A percentile compares a stretch with the other conserved stretches of the same genome.
Conservation (phyloP, 371 early-diverging fungal genomes). For the Synchytrium microbalum region DNA sequence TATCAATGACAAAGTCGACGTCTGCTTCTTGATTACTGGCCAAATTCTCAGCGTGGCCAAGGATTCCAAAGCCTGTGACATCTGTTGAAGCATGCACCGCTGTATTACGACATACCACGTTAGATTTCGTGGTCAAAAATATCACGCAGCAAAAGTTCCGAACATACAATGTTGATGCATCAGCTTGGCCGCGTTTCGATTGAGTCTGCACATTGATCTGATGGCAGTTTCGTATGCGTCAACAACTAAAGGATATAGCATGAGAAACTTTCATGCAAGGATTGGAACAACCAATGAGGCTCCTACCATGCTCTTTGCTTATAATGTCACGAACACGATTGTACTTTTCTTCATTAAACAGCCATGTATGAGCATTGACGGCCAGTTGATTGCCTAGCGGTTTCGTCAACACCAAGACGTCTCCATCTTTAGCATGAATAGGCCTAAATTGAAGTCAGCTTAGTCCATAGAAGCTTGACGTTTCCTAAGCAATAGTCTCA, state of each 20-base stretch:
- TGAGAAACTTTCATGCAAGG: not conserved
- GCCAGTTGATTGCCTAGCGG: conserved; percentile 29
- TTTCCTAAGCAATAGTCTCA: no score
- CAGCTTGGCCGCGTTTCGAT: conserved; percentile 17
- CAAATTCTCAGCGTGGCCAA: conserved; percentile 27
- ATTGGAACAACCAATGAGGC: conserved; percentile 2
- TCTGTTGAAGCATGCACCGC: conserved; percentile 25
- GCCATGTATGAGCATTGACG: conserved; percentile 24
- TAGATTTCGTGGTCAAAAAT: not conserved
- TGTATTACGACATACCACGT: no score
- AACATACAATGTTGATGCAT: conserved; percentile 32
- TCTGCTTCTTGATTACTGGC: conserved; percentile 14
- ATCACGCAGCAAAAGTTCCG: no score
- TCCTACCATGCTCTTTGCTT: conserved; percentile 15
- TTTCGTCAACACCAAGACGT: conserved; percentile 28
- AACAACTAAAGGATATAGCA: not conserved
- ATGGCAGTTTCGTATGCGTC: conserved; percentile 18
- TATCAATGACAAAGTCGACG: conserved; percentile 22
- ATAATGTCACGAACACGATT: conserved; percentile 11
- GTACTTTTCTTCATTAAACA: conserved; percentile 18
- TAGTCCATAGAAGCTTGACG: no score
- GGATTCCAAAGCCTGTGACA: conserved; percentile 29
- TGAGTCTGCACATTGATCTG: conserved; percentile 21
- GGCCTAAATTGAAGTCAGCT: conserved; percentile 14
- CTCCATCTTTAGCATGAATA: conserved; percentile 15